Percentiles rank a stretch among this genome's conserved stretches.
These are phyloP conservation scores for Datura wrightii DNA, from an alignment of 257 asterid genomes.

Conservation along the genomic window DNA sequence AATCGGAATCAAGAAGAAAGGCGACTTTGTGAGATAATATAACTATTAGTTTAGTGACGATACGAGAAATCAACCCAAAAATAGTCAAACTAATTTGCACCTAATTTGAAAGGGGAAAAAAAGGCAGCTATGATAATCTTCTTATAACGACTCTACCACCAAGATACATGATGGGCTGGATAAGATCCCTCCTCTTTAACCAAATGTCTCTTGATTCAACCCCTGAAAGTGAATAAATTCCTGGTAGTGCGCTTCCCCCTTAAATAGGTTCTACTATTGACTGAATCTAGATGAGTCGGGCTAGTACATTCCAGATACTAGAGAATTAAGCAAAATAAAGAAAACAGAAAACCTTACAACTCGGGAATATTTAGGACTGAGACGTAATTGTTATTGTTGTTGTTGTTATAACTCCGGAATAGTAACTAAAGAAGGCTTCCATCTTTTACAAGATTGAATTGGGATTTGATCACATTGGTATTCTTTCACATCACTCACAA, in stretches of 20 bases:
- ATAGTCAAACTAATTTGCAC: background rate
- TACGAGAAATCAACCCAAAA: background rate
- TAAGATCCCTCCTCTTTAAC: background rate
- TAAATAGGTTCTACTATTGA: background rate
- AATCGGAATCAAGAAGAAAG: no score
- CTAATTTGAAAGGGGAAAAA: background rate
- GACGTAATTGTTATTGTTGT: background rate
- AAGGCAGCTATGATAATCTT: background rate
- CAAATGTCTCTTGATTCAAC: background rate
- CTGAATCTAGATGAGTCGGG: background rate
- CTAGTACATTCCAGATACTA: background rate
- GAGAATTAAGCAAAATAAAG: background rate
- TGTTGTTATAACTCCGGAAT: constrained; percentile 48
- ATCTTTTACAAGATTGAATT: constrained; percentile 39
- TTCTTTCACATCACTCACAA: constrained; percentile 45
- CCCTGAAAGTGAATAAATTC: background rate
- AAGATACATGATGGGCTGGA: background rate
- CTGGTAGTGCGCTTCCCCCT: constrained; percentile 37
- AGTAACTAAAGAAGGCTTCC: constrained; percentile 64
- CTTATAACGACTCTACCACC: background rate
- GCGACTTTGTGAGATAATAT: no score
- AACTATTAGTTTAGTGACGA: no score
- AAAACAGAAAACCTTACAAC: no score
- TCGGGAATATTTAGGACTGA: background rate
- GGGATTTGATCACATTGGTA: constrained; percentile 33